Percentiles rank a stretch among this genome's conserved stretches.
phyloP scores from a whole-genome alignment of 805 yeast genomes.

The Wickerhamomyces subpelliculosus region DNA sequence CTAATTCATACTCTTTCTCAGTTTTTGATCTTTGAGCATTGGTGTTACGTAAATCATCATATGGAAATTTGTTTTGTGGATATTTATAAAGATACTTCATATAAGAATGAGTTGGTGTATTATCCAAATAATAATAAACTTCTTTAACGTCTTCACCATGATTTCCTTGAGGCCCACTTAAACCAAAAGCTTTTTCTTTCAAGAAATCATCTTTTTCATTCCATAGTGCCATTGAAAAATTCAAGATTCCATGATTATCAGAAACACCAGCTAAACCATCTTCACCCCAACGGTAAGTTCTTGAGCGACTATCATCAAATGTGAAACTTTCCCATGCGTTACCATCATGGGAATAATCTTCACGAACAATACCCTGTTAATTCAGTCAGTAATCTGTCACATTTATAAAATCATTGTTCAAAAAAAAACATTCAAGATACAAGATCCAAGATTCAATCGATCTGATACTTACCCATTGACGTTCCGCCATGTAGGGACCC shows the following conservation, averaged over 20 bases:
- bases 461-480: slow-evolving; percentile 56
- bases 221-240: slow-evolving; percentile 84
- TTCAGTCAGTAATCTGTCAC: no score
- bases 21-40: slow-evolving; percentile 57
- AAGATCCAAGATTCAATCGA: no score
- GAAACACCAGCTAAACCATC: slow-evolving; percentile 90
- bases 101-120: slow-evolving; percentile 89
- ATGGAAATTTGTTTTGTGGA: slow-evolving; percentile 83
- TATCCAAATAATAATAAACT: slow-evolving; percentile 77
- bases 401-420: no score
- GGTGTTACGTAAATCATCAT: slow-evolving; percentile 61
- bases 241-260: slow-evolving; percentile 72
- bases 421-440: no score
- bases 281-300: slow-evolving; percentile 93
- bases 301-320: slow-evolving; percentile 72
- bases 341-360: slow-evolving; percentile 80
- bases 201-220: slow-evolving; percentile 79
- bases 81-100: slow-evolving; percentile 89
- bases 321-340: slow-evolving; percentile 90
- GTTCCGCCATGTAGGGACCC: slow-evolving; percentile 88
- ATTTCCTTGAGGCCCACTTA: slow-evolving; percentile 89
- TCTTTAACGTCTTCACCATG: slow-evolving; percentile 96
- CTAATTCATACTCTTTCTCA: slow-evolving; percentile 73
- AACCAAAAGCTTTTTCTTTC: slow-evolving; percentile 82
- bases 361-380: slow-evolving; percentile 56